Percentiles rank a stretch among this genome's conserved stretches.
phyloP scores from a whole-genome alignment of 1,284 basidiomycete species.

The Tetrapyrgos nigripes region DNA sequence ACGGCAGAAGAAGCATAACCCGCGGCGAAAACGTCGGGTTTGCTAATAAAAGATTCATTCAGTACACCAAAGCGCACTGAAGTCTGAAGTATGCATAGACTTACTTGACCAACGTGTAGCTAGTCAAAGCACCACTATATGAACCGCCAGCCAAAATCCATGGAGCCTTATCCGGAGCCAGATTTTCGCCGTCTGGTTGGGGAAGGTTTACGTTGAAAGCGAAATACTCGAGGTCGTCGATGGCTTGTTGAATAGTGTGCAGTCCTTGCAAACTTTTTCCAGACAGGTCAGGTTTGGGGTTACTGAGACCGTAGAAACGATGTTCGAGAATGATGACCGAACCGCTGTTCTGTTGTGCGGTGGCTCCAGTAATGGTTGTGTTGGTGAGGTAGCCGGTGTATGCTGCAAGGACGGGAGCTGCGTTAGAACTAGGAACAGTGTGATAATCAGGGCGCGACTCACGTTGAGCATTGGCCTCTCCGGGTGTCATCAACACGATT shows the following conservation, averaged over 20 bases:
- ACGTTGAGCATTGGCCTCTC: constrained; percentile 44
- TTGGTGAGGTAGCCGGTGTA: constrained; percentile 69
- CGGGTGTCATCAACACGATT: constrained; percentile 44
- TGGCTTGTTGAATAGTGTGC: constrained; percentile 74
- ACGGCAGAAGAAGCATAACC: constrained; percentile 77
- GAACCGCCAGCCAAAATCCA: constrained; percentile 75
- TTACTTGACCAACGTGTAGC: constrained; percentile 77
- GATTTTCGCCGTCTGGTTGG: constrained; percentile 64
- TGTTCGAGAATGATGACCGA: constrained; percentile 62
- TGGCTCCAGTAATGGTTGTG: constrained; percentile 64
- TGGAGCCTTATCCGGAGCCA: constrained; percentile 63
- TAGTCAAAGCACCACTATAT: constrained; percentile 70
- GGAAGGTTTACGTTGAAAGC: constrained; percentile 69
- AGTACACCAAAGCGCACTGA: constrained; percentile 30
- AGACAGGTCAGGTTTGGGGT: constrained; percentile 67
- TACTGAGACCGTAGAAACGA: constrained; percentile 54
- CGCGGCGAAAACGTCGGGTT: constrained; percentile 69
- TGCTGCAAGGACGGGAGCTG: constrained; percentile 38
- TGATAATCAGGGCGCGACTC: constrained; percentile 5
- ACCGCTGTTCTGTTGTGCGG: constrained; percentile 72
- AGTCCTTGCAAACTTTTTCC: constrained; percentile 60
- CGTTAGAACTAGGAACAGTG: neutral
- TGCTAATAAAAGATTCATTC: constrained; percentile 49
- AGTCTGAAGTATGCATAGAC: constrained; percentile 24
- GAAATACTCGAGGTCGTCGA: constrained; percentile 76